Conservation (phyloP, 2,329 filamentous ascomycete genomes). For the Ascochyta pisi region DNA sequence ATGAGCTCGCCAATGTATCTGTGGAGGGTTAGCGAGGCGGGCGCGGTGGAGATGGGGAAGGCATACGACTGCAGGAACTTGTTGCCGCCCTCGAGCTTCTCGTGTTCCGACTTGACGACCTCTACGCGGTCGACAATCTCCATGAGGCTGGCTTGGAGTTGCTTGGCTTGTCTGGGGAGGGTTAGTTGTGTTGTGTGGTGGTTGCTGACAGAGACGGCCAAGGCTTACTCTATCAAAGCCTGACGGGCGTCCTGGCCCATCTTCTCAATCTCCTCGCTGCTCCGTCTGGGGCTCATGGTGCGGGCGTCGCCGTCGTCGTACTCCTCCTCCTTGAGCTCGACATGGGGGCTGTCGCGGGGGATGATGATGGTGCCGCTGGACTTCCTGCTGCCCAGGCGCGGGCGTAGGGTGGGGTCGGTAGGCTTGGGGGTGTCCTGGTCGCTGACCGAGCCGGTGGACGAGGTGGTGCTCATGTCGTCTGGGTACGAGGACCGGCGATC, state of each 20-base stretch:
- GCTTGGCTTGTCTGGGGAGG: slow-evolving; percentile 77
- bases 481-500: slow-evolving; percentile 32
- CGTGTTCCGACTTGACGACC: slow-evolving; percentile 90
- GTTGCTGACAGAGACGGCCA: too few species aligned
- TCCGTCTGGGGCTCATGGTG: slow-evolving; percentile 92
- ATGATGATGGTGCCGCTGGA: slow-evolving; percentile 85
- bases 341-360: slow-evolving; percentile 74
- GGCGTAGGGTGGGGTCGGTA: slow-evolving; percentile 62
- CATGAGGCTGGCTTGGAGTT: slow-evolving; percentile 85
- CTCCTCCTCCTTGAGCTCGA: slow-evolving; percentile 75
- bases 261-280: slow-evolving; percentile 87
- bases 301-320: slow-evolving; percentile 88
- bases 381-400: slow-evolving; percentile 74
- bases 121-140: slow-evolving; percentile 94
- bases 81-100: slow-evolving; percentile 96
- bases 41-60: background rate
- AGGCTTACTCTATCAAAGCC: slow-evolving; percentile 65
- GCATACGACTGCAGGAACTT: slow-evolving; percentile 80
- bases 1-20: slow-evolving; percentile 98
- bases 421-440: slow-evolving; percentile 41
- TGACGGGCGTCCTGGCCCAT: slow-evolving; percentile 81
- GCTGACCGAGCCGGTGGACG: slow-evolving; percentile 55
- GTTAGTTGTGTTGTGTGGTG: slow-evolving; percentile 24
- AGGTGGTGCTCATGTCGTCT: slow-evolving; percentile 49
- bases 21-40: slow-evolving; percentile 22